These are phyloP conservation scores for Lipomyces orientalis DNA, from an alignment of 805 yeast species.

Conservation along the genomic window DNA sequence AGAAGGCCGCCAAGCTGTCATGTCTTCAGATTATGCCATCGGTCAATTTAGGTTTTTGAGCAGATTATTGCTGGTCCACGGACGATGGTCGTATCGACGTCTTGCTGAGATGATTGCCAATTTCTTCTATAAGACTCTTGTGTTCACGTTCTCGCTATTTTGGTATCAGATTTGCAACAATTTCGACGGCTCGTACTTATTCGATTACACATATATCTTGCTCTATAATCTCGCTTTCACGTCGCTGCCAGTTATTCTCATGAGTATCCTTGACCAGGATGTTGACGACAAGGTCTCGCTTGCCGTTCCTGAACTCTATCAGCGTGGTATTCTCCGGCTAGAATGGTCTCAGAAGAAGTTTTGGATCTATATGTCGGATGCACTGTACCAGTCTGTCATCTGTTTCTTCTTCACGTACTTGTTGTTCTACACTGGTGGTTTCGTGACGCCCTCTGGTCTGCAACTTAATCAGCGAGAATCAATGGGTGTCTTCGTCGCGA, in stretches of 20 bases:
- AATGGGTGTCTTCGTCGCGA: conserved; percentile 68
- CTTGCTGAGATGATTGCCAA: conserved; percentile 79
- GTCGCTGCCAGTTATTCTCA: conserved; percentile 73
- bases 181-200: conserved; percentile 78
- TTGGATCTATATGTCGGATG: conserved; percentile 68
- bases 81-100: conserved; percentile 81
- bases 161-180: conserved; percentile 75
- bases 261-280: conserved; percentile 79
- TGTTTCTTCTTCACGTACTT: conserved; percentile 73
- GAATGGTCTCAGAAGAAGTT: conserved; percentile 69
- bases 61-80: conserved; percentile 73
- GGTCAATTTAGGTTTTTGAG: conserved; percentile 77
- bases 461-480: conserved; percentile 70
- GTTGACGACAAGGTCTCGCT: conserved; percentile 68
- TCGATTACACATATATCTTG: conserved; percentile 78
- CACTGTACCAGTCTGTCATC: conserved; percentile 71
- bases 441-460: conserved; percentile 55
- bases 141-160: conserved; percentile 73
- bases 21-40: conserved; percentile 83
- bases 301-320: conserved; percentile 72
- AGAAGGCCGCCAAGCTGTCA: conserved; percentile 85
- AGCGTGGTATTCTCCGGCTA: conserved; percentile 65
- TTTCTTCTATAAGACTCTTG: conserved; percentile 76
- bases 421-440: conserved; percentile 54
- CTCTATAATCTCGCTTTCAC: conserved; percentile 82